Evolutionary conservation across 345 rosid genomes (phyloP).

Genomic region (Arabis alpina): DNA sequence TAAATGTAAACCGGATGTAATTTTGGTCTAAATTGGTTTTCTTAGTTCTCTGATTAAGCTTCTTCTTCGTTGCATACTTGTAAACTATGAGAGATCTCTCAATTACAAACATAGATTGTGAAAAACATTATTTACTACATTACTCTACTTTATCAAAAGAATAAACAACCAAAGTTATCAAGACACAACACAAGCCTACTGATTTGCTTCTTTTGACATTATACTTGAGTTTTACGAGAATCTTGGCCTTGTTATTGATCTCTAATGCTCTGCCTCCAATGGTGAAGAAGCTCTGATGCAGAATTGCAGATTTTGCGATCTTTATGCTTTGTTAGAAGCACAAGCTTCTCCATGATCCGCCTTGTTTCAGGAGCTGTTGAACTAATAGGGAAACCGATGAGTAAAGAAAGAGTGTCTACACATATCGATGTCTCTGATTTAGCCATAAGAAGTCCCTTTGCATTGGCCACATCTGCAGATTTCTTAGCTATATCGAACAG

Average conservation of each 20-base stretch:
- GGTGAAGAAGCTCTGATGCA: background rate
- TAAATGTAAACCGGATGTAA: background rate
- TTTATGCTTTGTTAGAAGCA: slow-evolving; percentile 15
- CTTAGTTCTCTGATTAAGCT: background rate
- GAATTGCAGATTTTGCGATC: background rate
- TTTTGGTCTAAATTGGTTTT: background rate
- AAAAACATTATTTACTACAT: background rate
- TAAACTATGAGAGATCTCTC: no score
- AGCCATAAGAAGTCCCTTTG: background rate
- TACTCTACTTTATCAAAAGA: background rate
- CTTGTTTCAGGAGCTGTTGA: background rate
- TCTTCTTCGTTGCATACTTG: background rate
- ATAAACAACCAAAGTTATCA: background rate
- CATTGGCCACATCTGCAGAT: background rate
- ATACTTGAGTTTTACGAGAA: background rate
- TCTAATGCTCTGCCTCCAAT: slow-evolving; percentile 5
- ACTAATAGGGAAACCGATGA: background rate
- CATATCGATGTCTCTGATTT: background rate
- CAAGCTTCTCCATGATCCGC: background rate
- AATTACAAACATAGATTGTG: background rate
- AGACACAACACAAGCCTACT: no score
- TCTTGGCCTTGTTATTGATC: background rate
- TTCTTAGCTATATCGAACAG: slow-evolving; percentile 10
- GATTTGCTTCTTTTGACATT: background rate
- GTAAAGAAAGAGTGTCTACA: background rate